These are phyloP conservation scores for Solanum pimpinellifolium DNA, from an alignment of 257 asterid species.

Conservation along the genomic window DNA sequence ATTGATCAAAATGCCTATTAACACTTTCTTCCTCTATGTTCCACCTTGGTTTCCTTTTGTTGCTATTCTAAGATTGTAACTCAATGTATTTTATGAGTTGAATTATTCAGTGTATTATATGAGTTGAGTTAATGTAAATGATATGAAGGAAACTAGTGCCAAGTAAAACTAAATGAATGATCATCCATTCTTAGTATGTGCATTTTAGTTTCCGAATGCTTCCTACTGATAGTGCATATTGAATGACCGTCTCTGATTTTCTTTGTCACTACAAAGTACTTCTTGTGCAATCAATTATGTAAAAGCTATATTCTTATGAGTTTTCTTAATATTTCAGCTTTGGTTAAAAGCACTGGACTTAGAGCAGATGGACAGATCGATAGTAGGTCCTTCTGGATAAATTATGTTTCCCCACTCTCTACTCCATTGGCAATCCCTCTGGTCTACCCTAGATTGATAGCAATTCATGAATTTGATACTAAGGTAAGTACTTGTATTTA, in stretches of 20 bases:
- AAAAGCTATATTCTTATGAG: not conserved
- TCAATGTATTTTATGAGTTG: not conserved
- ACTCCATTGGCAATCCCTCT: slow-evolving; percentile 77
- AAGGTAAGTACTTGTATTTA: slow-evolving; percentile 26
- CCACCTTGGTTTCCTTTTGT: not conserved
- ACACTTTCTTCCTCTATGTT: not conserved
- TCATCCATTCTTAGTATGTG: not conserved
- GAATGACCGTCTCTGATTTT: not conserved
- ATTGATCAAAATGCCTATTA: not conserved
- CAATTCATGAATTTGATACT: slow-evolving; percentile 75
- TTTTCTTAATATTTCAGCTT: slow-evolving; percentile 37
- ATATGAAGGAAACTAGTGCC: too few species aligned
- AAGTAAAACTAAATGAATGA: not conserved
- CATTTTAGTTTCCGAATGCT: not conserved
- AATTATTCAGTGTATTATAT: too few species aligned
- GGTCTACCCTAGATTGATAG: slow-evolving; percentile 89
- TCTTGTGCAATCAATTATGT: not conserved
- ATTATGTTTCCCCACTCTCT: slow-evolving; percentile 69
- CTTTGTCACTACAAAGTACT: not conserved
- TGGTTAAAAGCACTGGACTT: slow-evolving; percentile 76
- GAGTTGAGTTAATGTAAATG: too few species aligned
- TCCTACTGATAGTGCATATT: not conserved
- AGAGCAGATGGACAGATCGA: slow-evolving; percentile 83
- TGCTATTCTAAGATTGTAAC: not conserved
- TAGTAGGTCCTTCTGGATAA: slow-evolving; percentile 88